Base-by-base conservation (phyloP, 352 stramenopile species). In the Phytophthora foliorum region DNA sequence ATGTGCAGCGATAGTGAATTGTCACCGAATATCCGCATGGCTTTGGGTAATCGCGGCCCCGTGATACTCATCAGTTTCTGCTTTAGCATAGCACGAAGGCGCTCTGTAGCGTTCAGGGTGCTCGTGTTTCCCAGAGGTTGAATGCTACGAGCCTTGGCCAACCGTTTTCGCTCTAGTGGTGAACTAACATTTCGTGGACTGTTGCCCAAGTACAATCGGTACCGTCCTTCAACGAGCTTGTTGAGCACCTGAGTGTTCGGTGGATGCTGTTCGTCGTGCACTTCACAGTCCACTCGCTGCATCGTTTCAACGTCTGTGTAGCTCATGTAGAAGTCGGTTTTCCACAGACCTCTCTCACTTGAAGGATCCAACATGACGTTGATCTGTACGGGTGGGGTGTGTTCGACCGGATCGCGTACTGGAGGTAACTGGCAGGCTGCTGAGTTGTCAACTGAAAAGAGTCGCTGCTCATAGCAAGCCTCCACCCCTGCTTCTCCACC, bases 191-290 rank as follows among this genome's bases (percentile, higher is more conserved):
- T 87, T 46, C 73, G 81, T 21, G 84, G 86, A 57, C 86, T 91
- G 42, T 91, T 92, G 31, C 86, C 86, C 8, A 93, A 46, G 46
- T 77, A 91, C 45, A 93, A 52, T 0, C 68, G 68, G 49, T 90
- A 89, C 7, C 72, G 82, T 16, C 86, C 86, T 63, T 78, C 60
- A 42, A 92, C 78, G 19, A 81, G 72, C n/a, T 82, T 69, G 44
- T 63, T 67, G 9, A 78, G 41, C 6, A 90, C 10, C 7, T 61
- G 48, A 19, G 54, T 57, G 19, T 72, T 66, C 2, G 72, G 60
- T 32, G 67, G 69, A 3, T 74, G 61, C 24, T 69, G 69, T 25
- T 69, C 49, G 38, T 81, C 67, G 17, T 67, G 62, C 8, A 72
- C 76, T 22, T 9, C 50, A 54, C 86, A 93, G 27, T 88, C 67